Percentiles rank a stretch among this genome's conserved stretches.
Evolutionary conservation across 148 eudicot species (phyloP).

Genomic region (Dianthus caryophyllus): DNA sequence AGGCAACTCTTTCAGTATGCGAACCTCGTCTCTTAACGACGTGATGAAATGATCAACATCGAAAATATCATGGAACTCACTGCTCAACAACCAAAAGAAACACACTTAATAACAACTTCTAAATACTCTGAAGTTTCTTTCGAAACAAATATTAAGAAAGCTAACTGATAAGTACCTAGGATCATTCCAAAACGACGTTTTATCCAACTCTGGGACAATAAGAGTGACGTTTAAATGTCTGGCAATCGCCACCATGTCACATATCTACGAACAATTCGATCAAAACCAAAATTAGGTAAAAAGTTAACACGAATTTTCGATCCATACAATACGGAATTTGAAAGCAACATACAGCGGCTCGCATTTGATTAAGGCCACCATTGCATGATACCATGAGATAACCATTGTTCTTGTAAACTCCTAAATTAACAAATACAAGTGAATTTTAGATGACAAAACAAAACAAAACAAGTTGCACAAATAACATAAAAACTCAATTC

Average conservation of each 20-base stretch:
- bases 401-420: slow-evolving; percentile 64
- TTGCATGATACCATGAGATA: slow-evolving; percentile 74
- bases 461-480: slow-evolving; percentile 15
- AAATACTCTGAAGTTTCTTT: neutral
- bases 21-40: slow-evolving; percentile 63
- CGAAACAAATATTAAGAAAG: neutral
- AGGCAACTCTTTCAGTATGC: slow-evolving; percentile 64
- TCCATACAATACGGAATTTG: neutral
- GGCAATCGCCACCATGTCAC: slow-evolving; percentile 80
- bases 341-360: slow-evolving; percentile 50
- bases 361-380: slow-evolving; percentile 79
- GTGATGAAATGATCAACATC: slow-evolving; percentile 64
- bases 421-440: slow-evolving; percentile 24
- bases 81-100: slow-evolving; percentile 24
- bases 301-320: neutral
- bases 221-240: slow-evolving; percentile 64
- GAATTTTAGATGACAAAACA: neutral
- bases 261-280: slow-evolving; percentile 39
- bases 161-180: slow-evolving; percentile 38
- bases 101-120: slow-evolving; percentile 6
- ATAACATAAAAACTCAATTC: neutral
- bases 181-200: slow-evolving; percentile 74
- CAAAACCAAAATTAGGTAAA: neutral
- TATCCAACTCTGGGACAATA: slow-evolving; percentile 66
- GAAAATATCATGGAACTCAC: slow-evolving; percentile 68